Evolutionary conservation across 306 rosid species (phyloP).

Genomic region (Quercus berberidifolia): DNA sequence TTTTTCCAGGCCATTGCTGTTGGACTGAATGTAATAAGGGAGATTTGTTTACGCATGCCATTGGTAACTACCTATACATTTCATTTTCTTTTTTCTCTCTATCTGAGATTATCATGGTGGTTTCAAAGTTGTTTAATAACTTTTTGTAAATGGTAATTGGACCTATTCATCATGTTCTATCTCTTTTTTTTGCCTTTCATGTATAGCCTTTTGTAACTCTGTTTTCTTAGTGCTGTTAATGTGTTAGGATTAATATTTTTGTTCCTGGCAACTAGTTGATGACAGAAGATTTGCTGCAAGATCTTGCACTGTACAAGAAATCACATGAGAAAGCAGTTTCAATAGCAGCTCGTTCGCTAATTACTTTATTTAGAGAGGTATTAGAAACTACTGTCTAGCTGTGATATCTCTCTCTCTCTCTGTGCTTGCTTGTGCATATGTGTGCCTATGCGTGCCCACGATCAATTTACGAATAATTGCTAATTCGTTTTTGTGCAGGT

Average conservation of each 20-base stretch:
- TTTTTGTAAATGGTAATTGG: conserved; percentile 5
- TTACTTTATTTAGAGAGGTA: conserved; percentile 86
- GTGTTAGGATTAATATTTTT: conserved; percentile 18
- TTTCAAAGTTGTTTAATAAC: conserved; percentile 14
- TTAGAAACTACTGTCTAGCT: not conserved
- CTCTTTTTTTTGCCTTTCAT: not conserved
- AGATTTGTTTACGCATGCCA: conserved; percentile 85
- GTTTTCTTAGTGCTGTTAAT: not conserved
- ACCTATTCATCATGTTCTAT: not conserved
- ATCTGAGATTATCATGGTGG: not conserved
- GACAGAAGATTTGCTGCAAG: conserved; percentile 91
- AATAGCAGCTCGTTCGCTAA: conserved; percentile 79
- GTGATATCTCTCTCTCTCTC: not conserved
- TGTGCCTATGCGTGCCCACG: not conserved
- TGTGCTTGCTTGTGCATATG: not conserved
- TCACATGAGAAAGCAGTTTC: conserved; percentile 93
- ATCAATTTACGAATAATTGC: not conserved
- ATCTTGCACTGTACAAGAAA: conserved; percentile 89
- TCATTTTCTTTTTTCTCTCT: conserved; percentile 10
- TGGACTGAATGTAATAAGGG: conserved; percentile 79
- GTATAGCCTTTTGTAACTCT: not conserved
- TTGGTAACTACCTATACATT: conserved; percentile 52
- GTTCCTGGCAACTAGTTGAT: conserved; percentile 57
- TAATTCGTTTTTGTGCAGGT: conserved; percentile 45
- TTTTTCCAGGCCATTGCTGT: conserved; percentile 81